Conservation (phyloP, 2,329 filamentous ascomycete species). For the Pseudonectria foliicola region DNA sequence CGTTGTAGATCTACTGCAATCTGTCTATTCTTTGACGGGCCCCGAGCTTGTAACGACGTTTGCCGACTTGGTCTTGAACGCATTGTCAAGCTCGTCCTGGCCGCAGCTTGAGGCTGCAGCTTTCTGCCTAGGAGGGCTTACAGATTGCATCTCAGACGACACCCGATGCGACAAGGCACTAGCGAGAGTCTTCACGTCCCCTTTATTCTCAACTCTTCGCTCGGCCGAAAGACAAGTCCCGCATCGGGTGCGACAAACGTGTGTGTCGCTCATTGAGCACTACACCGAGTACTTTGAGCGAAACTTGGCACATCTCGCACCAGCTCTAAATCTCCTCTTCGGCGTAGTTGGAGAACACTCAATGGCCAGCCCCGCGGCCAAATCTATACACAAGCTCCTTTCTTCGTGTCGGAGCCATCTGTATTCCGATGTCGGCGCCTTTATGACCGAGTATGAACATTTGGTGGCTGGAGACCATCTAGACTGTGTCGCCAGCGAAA, state of each 20-base stretch:
- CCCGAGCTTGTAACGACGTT: slow-evolving; percentile 50
- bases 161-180: slow-evolving; percentile 52
- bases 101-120: slow-evolving; percentile 52
- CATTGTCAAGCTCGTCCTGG: slow-evolving; percentile 45
- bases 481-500: slow-evolving; percentile 64
- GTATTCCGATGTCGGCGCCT: slow-evolving; percentile 58
- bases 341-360: slow-evolving; percentile 55
- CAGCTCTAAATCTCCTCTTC: slow-evolving; percentile 69
- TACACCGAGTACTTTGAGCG: slow-evolving; percentile 73
- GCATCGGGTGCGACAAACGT: slow-evolving; percentile 57
- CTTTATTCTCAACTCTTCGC: slow-evolving; percentile 49
- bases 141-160: slow-evolving; percentile 57
- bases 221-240: slow-evolving; percentile 48
- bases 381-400: slow-evolving; percentile 67
- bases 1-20: slow-evolving; percentile 69
- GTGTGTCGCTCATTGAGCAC: slow-evolving; percentile 61
- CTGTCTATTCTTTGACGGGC: slow-evolving; percentile 57
- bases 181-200: slow-evolving; percentile 52
- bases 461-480: slow-evolving; percentile 48
- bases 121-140: slow-evolving; percentile 58
- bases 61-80: slow-evolving; percentile 45
- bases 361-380: slow-evolving; percentile 62
- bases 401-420: slow-evolving; percentile 66
- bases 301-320: slow-evolving; percentile 58
- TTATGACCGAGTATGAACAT: slow-evolving; percentile 64